phyloP scores from a whole-genome alignment of 2,329 filamentous ascomycete species.

The Exophiala aquamarina region DNA sequence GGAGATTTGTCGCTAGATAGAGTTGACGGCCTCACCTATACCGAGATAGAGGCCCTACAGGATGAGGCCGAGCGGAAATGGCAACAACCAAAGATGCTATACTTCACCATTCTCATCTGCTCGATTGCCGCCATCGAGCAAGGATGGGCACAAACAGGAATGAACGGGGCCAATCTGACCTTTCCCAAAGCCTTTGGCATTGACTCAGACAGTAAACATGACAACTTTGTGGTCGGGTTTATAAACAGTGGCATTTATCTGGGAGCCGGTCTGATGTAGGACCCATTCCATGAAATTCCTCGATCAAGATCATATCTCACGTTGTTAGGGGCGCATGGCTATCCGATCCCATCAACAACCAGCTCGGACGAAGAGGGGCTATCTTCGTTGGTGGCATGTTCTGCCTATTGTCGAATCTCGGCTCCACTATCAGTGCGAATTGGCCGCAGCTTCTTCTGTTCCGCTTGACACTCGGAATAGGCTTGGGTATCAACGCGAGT shows the following conservation, averaged over 20 bases:
- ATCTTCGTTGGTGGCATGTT: conserved; percentile 64
- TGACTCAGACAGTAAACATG: conserved; percentile 40
- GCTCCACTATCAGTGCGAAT: conserved; percentile 58
- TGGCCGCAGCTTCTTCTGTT: conserved; percentile 59
- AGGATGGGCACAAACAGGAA: conserved; percentile 54
- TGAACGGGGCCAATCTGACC: conserved; percentile 54
- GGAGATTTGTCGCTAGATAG: conserved; percentile 6
- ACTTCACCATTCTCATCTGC: conserved; percentile 53
- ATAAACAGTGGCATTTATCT: conserved; percentile 62
- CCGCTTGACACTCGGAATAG: conserved; percentile 46
- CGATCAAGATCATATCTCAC: conserved; percentile 6
- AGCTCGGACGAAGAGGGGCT: conserved; percentile 68
- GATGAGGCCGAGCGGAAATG: conserved; percentile 49
- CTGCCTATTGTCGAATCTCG: conserved; percentile 44
- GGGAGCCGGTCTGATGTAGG: conserved; percentile 49
- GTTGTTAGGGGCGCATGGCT: conserved; percentile 60
- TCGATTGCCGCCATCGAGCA: conserved; percentile 55
- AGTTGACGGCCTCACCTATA: conserved; percentile 36
- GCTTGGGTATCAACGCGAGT: conserved; percentile 39
- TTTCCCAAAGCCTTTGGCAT: conserved; percentile 51
- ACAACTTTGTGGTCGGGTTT: conserved; percentile 62
- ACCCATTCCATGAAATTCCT: conserved; percentile 21
- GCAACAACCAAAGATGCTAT: conserved; percentile 49
- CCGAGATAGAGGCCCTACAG: conserved; percentile 42
- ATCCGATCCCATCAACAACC: conserved; percentile 68